phyloP scores from a whole-genome alignment of 306 rosid species.

The Trifolium pratense region DNA sequence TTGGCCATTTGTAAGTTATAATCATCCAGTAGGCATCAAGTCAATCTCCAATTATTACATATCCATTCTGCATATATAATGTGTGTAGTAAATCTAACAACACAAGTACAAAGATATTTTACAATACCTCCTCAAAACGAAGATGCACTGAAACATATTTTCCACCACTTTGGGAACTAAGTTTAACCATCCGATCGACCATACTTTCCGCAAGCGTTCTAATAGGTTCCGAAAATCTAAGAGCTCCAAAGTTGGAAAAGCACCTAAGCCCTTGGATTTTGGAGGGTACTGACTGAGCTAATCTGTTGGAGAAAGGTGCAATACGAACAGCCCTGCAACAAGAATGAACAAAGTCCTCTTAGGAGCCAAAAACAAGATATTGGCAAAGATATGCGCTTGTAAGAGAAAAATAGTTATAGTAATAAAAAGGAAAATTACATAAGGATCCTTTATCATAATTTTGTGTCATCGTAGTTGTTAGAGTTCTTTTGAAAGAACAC shows the following conservation, averaged over 20 bases:
- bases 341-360: conserved; percentile 46
- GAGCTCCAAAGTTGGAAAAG: conserved; percentile 82
- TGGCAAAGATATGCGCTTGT: conserved; percentile 27
- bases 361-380: conserved; percentile 34
- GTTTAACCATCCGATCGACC: conserved; percentile 86
- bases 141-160: conserved; percentile 96
- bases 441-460: not conserved
- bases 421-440: conserved; percentile 1
- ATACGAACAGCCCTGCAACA: conserved; percentile 88
- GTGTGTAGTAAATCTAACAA: conserved; percentile 26
- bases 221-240: conserved; percentile 85
- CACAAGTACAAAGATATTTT: conserved; percentile 33
- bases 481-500: not conserved
- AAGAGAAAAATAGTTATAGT: conserved; percentile 4
- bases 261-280: conserved; percentile 80
- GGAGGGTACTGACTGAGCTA: conserved; percentile 85
- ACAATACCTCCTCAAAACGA: conserved; percentile 90
- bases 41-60: conserved; percentile 15
- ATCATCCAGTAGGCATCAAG: conserved; percentile 16
- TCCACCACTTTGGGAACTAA: conserved; percentile 79
- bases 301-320: conserved; percentile 97
- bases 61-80: conserved; percentile 23
- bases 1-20: conserved; percentile 15
- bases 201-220: conserved; percentile 79
- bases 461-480: not conserved